Percentiles rank a stretch among this genome's conserved stretches.
Conservation (phyloP, 768 basidiomycete genomes). For the Serendipita vermifera region DNA sequence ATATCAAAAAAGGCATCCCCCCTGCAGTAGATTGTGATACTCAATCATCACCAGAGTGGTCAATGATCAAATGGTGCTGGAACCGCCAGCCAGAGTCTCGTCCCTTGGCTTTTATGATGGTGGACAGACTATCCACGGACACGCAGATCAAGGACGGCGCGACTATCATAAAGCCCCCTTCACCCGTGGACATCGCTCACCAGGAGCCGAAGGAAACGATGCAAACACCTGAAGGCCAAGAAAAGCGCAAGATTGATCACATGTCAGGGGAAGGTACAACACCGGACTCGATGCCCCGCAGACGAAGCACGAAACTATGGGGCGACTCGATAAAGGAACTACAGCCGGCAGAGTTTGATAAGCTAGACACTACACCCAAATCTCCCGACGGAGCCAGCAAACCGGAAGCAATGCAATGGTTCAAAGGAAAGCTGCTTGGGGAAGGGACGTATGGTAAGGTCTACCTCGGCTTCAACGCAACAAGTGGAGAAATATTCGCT, state of each 20-base stretch:
- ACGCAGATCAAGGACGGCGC: too few relatives aligned
- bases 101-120: constrained; percentile 16
- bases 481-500: constrained; percentile 36
- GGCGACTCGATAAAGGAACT: constrained; percentile 89
- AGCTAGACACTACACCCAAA: constrained; percentile 39
- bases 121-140: constrained; percentile 28
- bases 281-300: constrained; percentile 42
- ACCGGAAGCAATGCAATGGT: constrained; percentile 43
- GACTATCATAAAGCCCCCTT: constrained; percentile 10
- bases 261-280: too few relatives aligned
- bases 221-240: too few relatives aligned
- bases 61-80: constrained; percentile 24
- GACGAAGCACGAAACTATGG: constrained; percentile 92
- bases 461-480: constrained; percentile 35
- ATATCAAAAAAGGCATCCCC: too few relatives aligned
- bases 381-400: constrained; percentile 39
- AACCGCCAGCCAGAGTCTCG: too few relatives aligned
- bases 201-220: too few relatives aligned
- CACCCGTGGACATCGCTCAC: constrained; percentile 27
- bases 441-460: constrained; percentile 35
- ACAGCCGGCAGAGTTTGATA: constrained; percentile 47
- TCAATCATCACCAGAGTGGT: constrained; percentile 33
- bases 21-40: too few relatives aligned
- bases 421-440: constrained; percentile 37
- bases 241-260: too few relatives aligned